Evolutionary conservation across 371 early-diverging fungal species (phyloP), one percentile per base, ranked within the genome.

Genomic region (Mortierella sp.): DNA sequence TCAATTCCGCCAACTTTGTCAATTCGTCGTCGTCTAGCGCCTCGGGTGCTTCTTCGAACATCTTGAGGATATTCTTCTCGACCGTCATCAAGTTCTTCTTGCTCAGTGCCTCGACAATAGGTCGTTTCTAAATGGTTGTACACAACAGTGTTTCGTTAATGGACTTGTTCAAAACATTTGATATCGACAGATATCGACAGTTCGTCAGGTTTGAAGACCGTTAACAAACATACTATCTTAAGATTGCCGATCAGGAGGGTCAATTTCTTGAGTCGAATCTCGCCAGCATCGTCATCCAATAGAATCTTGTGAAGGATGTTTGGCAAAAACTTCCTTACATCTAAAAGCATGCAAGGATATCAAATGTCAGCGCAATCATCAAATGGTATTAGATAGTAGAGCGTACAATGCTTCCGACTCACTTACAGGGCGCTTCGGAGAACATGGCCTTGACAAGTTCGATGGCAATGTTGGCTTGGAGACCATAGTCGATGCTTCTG

Each of bases 21-120:
- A 86, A 52, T 54, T 86, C 86, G 1, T 60, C 86, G 54, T 86
- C 86, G 50, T 80, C 81, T 16, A 86, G 70, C 3, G 82, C 50
- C 70, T 86, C 78, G 0, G 86, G 86, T 0, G 86, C 86, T 14
- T 86, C 86, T 42, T 80, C 82, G 68, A 86, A 86, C 80, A 86
- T 77, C 71, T 86, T 86, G 52, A 86, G 78, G 24, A 86, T 82
- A 50, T 72, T 77, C 75, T 80, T 86, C 26, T 86, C 86, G 2
- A 86, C 80, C 63, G 78, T 78, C 16, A 75, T 45, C 58, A 86
- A 21, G 47, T 82, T 77, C 52, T 86, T 86, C 55, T 82, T 82
- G 73, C 80, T 72, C 72, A 70, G 31, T 9, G 54, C 57, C 34
- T 86, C 86, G 11, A 44, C 71, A 63, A 82, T 48, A 21, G 80